Base-by-base conservation (phyloP, 305 asterid species). In the Ilex paraguariensis region DNA sequence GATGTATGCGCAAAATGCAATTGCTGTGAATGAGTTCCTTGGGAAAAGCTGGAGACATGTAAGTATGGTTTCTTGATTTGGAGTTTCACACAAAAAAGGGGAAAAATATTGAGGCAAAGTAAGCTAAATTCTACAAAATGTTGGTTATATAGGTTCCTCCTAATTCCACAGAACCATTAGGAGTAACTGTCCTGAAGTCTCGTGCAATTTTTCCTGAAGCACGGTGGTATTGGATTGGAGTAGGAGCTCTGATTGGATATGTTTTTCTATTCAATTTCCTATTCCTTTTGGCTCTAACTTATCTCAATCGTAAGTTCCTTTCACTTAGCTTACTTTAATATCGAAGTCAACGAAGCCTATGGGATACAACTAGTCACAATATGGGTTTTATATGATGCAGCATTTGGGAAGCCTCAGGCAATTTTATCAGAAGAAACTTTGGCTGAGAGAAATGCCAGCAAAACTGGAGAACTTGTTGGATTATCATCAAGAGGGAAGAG, bases 41-140 rank as follows among this genome's bases (percentile, higher is more conserved):
- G 96, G 97, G 50, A 81, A 91, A 75, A 89, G 97, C 68, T 91
- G 98, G 98, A 77, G 79, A 74, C 86, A 85, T 78, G 98, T 92
- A 83, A 79, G 92, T 51, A 58, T 32, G 59, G 65, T 55, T 30
- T 46, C 28, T 31, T 40, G 9, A 36, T 36, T 36, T 36, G 42
- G 42, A 36, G 42, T 36, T 36, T 36, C 9, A 8, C 42, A 36
- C 6, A 36, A 36, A 8, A 36, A 36, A 36, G 1, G 42, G 42
- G 42, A 3, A 36, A 36, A 36, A 36, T 36, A 36, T 36, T 2
- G 9, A 36, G 42, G 9, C 9, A 36, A 36, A 4, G 6, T 36
- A 36, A 36, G 5, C 42, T 36, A 5, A 36, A 4, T 36, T 36
- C 42, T 5, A 5, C 9, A 36, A 36, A 36, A 36, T 36, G 6